These are phyloP conservation scores for Moesziomyces sp. DNA, from an alignment of 1,284 basidiomycete species.

Conservation along the genomic window DNA sequence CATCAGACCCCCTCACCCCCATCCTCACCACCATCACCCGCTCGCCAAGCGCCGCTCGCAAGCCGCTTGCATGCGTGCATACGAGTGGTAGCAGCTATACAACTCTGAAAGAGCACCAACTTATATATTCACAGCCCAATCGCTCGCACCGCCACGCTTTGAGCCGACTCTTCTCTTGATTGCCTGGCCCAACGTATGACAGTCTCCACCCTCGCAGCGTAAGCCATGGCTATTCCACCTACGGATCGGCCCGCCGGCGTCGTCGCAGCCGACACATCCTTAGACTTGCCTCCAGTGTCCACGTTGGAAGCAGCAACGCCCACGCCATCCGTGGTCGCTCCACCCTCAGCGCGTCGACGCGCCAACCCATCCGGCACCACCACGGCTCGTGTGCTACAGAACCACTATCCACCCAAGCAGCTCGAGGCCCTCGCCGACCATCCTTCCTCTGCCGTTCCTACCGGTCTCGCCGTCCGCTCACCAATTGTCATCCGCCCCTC, in stretches of 20 bases:
- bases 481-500: constrained; percentile 48
- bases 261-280: constrained; percentile 8
- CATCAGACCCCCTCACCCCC: too few relatives aligned
- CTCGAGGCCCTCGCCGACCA: constrained; percentile 6
- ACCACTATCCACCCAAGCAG: constrained; percentile 39
- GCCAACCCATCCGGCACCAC: constrained; percentile 4
- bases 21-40: too few relatives aligned
- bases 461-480: constrained; percentile 21
- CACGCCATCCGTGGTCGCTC: constrained; percentile 15
- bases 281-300: not conserved
- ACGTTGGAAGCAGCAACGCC: constrained; percentile 12
- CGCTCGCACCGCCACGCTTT: too few relatives aligned
- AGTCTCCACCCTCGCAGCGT: not conserved
- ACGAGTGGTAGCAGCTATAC: too few relatives aligned
- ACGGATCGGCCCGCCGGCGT: not conserved
- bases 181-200: too few relatives aligned
- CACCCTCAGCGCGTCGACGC: constrained; percentile 7
- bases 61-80: too few relatives aligned
- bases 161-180: too few relatives aligned
- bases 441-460: constrained; percentile 6
- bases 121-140: too few relatives aligned
- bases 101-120: too few relatives aligned
- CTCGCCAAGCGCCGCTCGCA: too few relatives aligned
- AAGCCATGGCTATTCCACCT: constrained; percentile 26
- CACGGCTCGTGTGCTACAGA: constrained; percentile 26